Base-by-base conservation (phyloP, 768 basidiomycete species). In the Amanita rimosa region DNA sequence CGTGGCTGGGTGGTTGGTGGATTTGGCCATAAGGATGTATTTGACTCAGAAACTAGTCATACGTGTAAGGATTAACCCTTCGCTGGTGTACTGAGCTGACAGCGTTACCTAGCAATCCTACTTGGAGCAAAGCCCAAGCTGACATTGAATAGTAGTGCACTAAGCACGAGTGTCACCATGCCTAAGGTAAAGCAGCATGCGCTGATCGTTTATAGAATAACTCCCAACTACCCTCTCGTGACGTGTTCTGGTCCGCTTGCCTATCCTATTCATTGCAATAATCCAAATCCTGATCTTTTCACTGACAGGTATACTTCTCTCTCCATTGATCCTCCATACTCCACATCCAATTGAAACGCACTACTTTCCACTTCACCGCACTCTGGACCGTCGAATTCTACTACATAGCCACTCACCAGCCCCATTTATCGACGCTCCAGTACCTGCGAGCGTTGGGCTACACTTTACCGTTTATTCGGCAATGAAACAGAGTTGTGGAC, bases 361-460 rank as follows among this genome's bases (percentile, higher is more conserved):
- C 58, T 86, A 85, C 55, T 79, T 76, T 60, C 75, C 80, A 26
- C 67, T 85, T 24, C 53, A 52, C 35, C 58, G 56, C 41, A 59
- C 58, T 0, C 62, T 54, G 13, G 58, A 64, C 34, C 68, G 65
- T 34, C 66, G 64, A 3, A 69, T 73, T 34, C 64, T 76, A n/a
- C 68, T 89, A 10, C 86, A 90, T 59, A 76, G 81, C 0, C 85
- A 91, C 59, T 62, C 74, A 6, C 63, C 70, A 5, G 86, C 79
- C 2, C 86, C 90, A 0, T 91, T 80, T 57, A 65, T 83, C 73
- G 73, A 62, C 27, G n/a, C 26, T 55, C 38, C 52, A 11, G 44
- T 44, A 3, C 52, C 59, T 10, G 49, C 53, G 5, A 56, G 54
- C 14, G 57, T 53, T 17, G 75, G 78, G 7, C 49, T 86, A 14